Conservation (phyloP, 371 early-diverging fungal species). For the Mortierella sp. region DNA sequence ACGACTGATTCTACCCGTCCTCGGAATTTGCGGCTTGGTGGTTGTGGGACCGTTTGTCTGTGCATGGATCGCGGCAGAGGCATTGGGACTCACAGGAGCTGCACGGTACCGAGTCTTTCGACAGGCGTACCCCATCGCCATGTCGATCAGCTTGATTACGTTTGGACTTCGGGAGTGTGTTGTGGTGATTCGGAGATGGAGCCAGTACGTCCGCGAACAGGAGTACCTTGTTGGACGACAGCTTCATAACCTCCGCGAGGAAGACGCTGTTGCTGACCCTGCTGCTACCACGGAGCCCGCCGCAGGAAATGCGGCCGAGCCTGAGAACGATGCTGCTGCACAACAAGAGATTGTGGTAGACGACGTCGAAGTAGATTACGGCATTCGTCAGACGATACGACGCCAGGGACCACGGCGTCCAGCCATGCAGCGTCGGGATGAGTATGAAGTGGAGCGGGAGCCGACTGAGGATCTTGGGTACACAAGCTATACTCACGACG, state of each 20-base stretch:
- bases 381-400: background rate
- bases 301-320: background rate
- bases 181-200: slow-evolving; percentile 62
- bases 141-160: slow-evolving; percentile 37
- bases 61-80: slow-evolving; percentile 12
- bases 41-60: slow-evolving; percentile 17
- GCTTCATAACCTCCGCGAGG: slow-evolving; percentile 74
- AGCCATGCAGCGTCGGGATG: too few species aligned
- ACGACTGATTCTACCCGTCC: slow-evolving; percentile 27
- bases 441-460: background rate
- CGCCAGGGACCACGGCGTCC: background rate
- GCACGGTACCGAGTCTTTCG: slow-evolving; percentile 54
- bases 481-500: background rate
- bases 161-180: slow-evolving; percentile 57
- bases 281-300: background rate
- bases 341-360: background rate
- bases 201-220: slow-evolving; percentile 73
- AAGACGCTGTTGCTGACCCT: background rate
- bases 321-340: background rate
- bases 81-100: slow-evolving; percentile 19
- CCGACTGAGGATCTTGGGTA: background rate
- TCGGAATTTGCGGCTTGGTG: slow-evolving; percentile 9
- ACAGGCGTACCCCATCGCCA: slow-evolving; percentile 59
- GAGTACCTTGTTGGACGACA: slow-evolving; percentile 77
- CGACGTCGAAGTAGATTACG: background rate